These are phyloP conservation scores for Dioscorea alata DNA, from an alignment of 106 monocot genomes.

Conservation along the genomic window DNA sequence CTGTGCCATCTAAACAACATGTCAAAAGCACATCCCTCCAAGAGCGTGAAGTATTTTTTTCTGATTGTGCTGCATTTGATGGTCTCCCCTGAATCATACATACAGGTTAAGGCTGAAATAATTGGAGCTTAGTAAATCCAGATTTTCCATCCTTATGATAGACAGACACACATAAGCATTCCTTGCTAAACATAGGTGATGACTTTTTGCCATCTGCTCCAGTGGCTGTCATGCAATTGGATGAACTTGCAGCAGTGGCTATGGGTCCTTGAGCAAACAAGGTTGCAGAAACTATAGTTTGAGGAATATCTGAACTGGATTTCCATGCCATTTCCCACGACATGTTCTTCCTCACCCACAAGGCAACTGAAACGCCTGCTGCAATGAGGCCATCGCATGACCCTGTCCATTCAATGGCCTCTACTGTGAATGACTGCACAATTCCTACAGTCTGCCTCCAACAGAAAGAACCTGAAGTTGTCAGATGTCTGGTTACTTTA, in stretches of 20 bases:
- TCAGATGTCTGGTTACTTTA: slow-evolving; percentile 3
- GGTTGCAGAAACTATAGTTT: slow-evolving; percentile 70
- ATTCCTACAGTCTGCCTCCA: slow-evolving; percentile 61
- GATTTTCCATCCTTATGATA: slow-evolving; percentile 43
- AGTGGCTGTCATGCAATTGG: background rate
- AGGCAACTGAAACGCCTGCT: slow-evolving; percentile 51
- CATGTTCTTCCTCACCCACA: slow-evolving; percentile 45
- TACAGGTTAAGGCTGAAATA: slow-evolving; percentile 72
- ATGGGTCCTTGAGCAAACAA: slow-evolving; percentile 60
- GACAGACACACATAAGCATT: slow-evolving; percentile 41
- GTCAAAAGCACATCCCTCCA: slow-evolving; percentile 72
- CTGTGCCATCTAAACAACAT: slow-evolving; percentile 83
- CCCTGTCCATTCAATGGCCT: slow-evolving; percentile 76
- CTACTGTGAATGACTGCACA: slow-evolving; percentile 46
- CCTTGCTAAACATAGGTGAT: slow-evolving; percentile 16
- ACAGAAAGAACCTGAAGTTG: slow-evolving; percentile 50
- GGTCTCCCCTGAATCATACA: slow-evolving; percentile 94
- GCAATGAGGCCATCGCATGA: slow-evolving; percentile 77
- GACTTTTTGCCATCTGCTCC: background rate
- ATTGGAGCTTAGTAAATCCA: slow-evolving; percentile 31
- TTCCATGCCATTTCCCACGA: slow-evolving; percentile 76
- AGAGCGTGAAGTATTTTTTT: slow-evolving; percentile 18
- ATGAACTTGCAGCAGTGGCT: slow-evolving; percentile 41
- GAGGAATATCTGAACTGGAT: slow-evolving; percentile 40
- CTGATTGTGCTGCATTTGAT: slow-evolving; percentile 10